Evolutionary conservation across 495 filamentous ascomycete genomes (phyloP).

Genomic region (Aspergillus egyptiacus): DNA sequence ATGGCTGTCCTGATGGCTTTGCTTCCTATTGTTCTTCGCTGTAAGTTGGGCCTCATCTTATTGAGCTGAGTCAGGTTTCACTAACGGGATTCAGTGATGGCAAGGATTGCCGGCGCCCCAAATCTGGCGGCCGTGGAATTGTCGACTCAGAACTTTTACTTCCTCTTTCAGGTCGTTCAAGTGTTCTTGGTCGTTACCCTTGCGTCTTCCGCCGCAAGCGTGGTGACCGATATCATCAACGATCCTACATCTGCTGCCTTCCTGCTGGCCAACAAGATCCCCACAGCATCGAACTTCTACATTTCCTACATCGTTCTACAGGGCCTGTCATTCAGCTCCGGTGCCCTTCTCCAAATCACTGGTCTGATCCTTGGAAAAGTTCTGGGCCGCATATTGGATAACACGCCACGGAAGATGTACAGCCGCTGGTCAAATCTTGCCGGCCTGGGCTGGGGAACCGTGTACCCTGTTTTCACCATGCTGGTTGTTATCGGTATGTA

Average conservation of each 20-base stretch:
- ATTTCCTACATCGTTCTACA: slow-evolving; percentile 93
- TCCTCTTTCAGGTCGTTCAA: slow-evolving; percentile 91
- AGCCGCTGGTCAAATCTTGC: slow-evolving; percentile 58
- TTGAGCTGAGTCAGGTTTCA: not conserved
- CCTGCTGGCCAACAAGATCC: slow-evolving; percentile 69
- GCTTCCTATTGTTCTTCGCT: slow-evolving; percentile 77
- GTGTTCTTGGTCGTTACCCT: slow-evolving; percentile 87
- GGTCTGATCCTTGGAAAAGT: slow-evolving; percentile 73
- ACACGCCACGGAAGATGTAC: slow-evolving; percentile 72
- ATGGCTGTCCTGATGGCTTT: slow-evolving; percentile 85
- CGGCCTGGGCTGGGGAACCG: slow-evolving; percentile 77
- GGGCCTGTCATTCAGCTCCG: slow-evolving; percentile 75
- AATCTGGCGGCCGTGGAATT: slow-evolving; percentile 75
- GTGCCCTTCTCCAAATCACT: slow-evolving; percentile 67
- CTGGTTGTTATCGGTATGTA: slow-evolving; percentile 66
- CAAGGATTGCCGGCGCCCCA: slow-evolving; percentile 72
- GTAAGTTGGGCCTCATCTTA: slow-evolving; percentile 31
- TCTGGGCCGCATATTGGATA: slow-evolving; percentile 66
- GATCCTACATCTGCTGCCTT: slow-evolving; percentile 54
- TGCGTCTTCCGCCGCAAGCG: slow-evolving; percentile 56
- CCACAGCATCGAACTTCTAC: slow-evolving; percentile 86
- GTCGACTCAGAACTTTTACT: slow-evolving; percentile 86
- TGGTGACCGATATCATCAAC: slow-evolving; percentile 54
- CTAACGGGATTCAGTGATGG: slow-evolving; percentile 48
- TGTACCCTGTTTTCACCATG: slow-evolving; percentile 80